Base-by-base conservation (phyloP, 192 early-diverging fungal genomes). In the Coemansia sp. region DNA sequence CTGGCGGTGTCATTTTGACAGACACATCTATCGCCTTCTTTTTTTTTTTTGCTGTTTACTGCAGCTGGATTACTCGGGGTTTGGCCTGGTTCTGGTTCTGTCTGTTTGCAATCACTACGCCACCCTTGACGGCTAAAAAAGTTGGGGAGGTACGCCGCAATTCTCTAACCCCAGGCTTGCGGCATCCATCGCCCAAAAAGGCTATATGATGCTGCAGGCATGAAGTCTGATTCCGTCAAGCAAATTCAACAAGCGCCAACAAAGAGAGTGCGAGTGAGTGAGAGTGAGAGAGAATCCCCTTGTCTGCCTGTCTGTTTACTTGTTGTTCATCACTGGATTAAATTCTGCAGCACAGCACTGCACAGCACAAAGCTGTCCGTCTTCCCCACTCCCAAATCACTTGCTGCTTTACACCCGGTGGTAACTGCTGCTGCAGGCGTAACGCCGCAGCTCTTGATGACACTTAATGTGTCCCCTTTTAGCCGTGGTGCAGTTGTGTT, bases 141-240 rank as follows among this genome's bases (percentile, higher is more conserved):
- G 9, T n/a, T n/a, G n/a, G n/a, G n/a, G 28, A 28, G 8, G 52
- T 55, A 28, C 52, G 52, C 52, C 52, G 52, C 52, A 55, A 55
- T 28, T 21, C 23, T n/a, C 16, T 55, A 32, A 8, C 52, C 52
- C 52, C 52, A 55, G 14, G 52, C 28, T 55, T 13, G 52, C 52
- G 52, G 52, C 39, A 69, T 17, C 23, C 7, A 30, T 52, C 35
- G 55, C 72, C 72, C 47, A 64, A 74, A 74, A 74, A 62, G 66
- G 62, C 60, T 52, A 68, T 64, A 74, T 74, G 49, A 67, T 32
- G 49, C 52, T 55, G 52, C 52, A 55, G 52, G 28, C 52, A 55
- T n/a, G n/a, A n/a, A n/a, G 13, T 9, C 28, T 32, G 52, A n/a
- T 3, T 28, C 23, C 50, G 9, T 28, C 52, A 55, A 9, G 28